Evolutionary conservation across 208 protist genomes (phyloP).

Genomic region (Leishmania major): DNA sequence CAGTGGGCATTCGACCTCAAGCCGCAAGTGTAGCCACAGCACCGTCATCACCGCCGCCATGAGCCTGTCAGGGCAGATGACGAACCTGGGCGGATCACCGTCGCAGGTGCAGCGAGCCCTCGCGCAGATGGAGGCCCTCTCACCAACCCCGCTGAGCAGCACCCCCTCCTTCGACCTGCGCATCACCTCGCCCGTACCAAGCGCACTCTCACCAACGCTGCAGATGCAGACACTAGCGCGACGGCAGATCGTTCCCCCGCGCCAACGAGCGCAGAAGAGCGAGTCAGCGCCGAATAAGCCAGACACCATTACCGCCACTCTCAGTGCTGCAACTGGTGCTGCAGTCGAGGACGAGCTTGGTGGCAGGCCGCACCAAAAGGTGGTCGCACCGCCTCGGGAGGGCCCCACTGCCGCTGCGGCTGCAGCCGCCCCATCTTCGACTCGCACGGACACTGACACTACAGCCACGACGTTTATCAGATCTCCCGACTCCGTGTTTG

Average conservation of each 20-base stretch:
- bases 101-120: slow-evolving; percentile 28
- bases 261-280: not conserved
- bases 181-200: slow-evolving; percentile 7
- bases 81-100: slow-evolving; percentile 14
- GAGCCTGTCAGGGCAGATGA: not conserved
- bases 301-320: not conserved
- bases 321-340: not conserved
- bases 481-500: slow-evolving; percentile 2
- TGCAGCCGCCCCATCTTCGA: not conserved
- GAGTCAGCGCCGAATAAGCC: not conserved
- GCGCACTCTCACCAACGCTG: slow-evolving; percentile 6
- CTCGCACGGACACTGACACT: not conserved
- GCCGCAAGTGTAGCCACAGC: not conserved
- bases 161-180: slow-evolving; percentile 27
- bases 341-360: not conserved
- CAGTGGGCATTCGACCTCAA: not conserved
- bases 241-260: not conserved
- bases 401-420: not conserved
- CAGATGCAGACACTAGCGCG: slow-evolving; percentile 6
- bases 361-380: not conserved
- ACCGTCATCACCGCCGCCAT: not conserved
- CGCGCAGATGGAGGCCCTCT: slow-evolving; percentile 31
- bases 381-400: not conserved
- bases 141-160: slow-evolving; percentile 28
- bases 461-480: slow-evolving; percentile 10